Evolutionary conservation across 169 alveolate species (phyloP), one percentile per base, ranked within the genome.

Genomic region (Miamiensis avidus): DNA sequence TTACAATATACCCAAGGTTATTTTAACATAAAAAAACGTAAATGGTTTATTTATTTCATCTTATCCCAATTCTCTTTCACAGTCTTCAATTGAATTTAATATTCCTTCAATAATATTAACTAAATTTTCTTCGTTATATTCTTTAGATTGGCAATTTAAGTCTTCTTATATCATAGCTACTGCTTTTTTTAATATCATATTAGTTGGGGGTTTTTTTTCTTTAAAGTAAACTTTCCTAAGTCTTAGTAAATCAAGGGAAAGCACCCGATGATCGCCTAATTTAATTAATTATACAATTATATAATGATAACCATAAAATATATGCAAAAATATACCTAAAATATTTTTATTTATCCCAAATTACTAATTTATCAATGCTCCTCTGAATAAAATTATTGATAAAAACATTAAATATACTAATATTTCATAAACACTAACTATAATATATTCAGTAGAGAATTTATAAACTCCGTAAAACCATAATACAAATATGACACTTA

Each of bases 321-420:
- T n/a, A n/a, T n/a, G n/a, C n/a, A n/a, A n/a, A n/a, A n/a, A n/a
- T n/a, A n/a, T n/a, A 75, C 31, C 27, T 25, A 75, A 31, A 27
- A 75, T 75, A 29, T 75, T 75, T 20, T 75, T 75, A 29, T 75
- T 75, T 28, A 75, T 75, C 26, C 33, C 81, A 75, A 75, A 75
- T 25, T 30, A 31, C 0, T 34, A 27, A 30, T 75, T 75, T 0
- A 75, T 75, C 0, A 75, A 25, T 27, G 81, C 81, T 75, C 81
- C 81, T 29, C 33, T 31, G 11, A 75, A 31, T 0, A 75, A 30
- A 27, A 75, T 1, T 16, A 31, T 31, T 15, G 33, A 75, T 30
- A 75, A 75, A 75, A 75, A 75, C 69, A 75, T 31, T 0, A 75
- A 75, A 25, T 31, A 31, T 25, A 29, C 11, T 1, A 75, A 28